Percentiles rank a stretch among this genome's conserved stretches.
phyloP scores from a whole-genome alignment of 306 rosid genomes.

The Potentilla sterilis region DNA sequence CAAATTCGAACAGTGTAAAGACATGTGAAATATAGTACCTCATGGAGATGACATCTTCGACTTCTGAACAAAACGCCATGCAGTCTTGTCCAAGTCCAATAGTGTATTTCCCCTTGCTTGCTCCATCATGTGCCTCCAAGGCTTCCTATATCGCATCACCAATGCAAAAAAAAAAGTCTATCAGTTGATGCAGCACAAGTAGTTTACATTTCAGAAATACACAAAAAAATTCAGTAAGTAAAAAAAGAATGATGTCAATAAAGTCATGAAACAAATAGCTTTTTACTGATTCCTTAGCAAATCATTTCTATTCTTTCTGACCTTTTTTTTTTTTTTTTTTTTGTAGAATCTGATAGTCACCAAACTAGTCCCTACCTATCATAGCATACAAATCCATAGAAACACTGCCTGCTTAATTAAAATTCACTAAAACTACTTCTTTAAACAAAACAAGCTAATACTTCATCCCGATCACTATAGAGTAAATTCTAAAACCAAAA shows the following conservation, averaged over 20 bases:
- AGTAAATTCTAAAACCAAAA: background rate
- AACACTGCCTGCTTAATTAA: background rate
- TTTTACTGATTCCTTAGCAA: background rate
- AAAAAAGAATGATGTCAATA: background rate
- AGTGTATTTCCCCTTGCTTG: conserved; percentile 91
- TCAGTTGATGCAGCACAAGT: conserved; percentile 12
- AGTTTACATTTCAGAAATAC: background rate
- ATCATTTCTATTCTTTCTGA: background rate
- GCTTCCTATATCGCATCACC: conserved; percentile 57
- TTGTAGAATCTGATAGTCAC: background rate
- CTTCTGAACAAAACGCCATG: conserved; percentile 90
- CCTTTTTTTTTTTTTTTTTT: background rate
- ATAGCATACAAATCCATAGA: background rate
- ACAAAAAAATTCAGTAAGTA: background rate
- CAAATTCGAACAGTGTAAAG: background rate
- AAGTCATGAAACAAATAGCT: background rate
- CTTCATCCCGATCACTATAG: background rate
- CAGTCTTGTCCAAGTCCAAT: conserved; percentile 99
- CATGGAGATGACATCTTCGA: conserved; percentile 98
- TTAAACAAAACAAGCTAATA: background rate
- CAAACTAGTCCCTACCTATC: background rate
- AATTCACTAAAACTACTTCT: background rate
- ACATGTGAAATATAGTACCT: conserved; percentile 48
- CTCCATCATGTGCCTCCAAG: conserved; percentile 96
- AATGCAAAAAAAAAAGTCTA: background rate